These are phyloP conservation scores for Plasmodium gaboni DNA, from an alignment of 169 alveolate species.

Conservation along the genomic window DNA sequence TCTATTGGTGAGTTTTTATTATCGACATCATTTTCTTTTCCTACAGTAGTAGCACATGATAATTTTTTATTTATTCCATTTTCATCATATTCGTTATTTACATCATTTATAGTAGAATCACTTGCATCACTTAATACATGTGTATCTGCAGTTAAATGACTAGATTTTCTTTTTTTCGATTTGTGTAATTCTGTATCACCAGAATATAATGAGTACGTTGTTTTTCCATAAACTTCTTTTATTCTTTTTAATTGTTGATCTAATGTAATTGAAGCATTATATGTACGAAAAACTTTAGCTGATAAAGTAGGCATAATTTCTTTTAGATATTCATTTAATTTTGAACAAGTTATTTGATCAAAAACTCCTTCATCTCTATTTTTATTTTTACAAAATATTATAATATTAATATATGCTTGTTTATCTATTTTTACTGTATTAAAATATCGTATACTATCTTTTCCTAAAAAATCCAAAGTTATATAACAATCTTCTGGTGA, in stretches of 20 bases:
- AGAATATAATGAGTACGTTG: slow-evolving; percentile 17
- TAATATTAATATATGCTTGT: slow-evolving; percentile 89
- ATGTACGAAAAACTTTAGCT: slow-evolving; percentile 99
- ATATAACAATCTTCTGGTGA: slow-evolving; percentile 80
- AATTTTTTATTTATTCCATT: slow-evolving; percentile 19
- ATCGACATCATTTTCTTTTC: slow-evolving; percentile 42
- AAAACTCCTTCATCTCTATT: slow-evolving; percentile 93
- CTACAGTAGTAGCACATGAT: neutral
- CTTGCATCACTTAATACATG: slow-evolving; percentile 42
- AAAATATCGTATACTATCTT: slow-evolving; percentile 97
- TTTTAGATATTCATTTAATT: slow-evolving; percentile 96
- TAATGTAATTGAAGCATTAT: slow-evolving; percentile 98
- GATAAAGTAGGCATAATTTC: slow-evolving; percentile 97
- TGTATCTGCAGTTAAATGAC: slow-evolving; percentile 22
- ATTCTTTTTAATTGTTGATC: slow-evolving; percentile 92
- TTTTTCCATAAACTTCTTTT: slow-evolving; percentile 50
- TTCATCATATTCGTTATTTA: slow-evolving; percentile 37
- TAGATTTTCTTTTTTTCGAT: slow-evolving; percentile 43
- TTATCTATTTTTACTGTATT: slow-evolving; percentile 93
- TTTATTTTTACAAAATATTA: slow-evolving; percentile 90
- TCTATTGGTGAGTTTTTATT: slow-evolving; percentile 78
- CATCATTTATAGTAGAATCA: slow-evolving; percentile 40
- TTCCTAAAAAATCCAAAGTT: slow-evolving; percentile 96
- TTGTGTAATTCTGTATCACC: slow-evolving; percentile 27
- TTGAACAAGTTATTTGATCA: slow-evolving; percentile 88